These are phyloP conservation scores for Lomentospora prolificans DNA, from an alignment of 2,329 filamentous ascomycete species.

Conservation along the genomic window DNA sequence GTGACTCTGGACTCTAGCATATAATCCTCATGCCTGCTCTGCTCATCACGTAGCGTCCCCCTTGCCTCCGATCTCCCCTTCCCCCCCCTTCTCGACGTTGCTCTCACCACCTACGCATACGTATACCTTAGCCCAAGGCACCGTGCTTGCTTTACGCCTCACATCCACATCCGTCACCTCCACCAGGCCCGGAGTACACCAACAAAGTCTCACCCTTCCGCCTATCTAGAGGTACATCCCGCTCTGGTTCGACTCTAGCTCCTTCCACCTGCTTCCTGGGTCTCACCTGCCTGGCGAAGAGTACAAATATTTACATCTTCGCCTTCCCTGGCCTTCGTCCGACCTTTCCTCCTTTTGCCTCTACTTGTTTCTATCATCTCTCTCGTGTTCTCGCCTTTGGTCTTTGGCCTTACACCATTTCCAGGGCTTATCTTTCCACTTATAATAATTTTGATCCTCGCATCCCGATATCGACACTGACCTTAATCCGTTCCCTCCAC, in stretches of 20 bases:
- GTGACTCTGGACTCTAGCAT: background rate
- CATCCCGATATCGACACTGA: background rate
- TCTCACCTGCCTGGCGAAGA: background rate
- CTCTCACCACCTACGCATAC: background rate
- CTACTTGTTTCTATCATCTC: background rate
- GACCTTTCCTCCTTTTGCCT: background rate
- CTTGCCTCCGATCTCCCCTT: background rate
- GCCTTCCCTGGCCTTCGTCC: background rate
- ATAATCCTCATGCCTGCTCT: background rate
- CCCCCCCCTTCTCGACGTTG: background rate
- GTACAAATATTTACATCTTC: background rate
- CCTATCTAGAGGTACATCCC: background rate
- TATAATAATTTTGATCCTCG: background rate
- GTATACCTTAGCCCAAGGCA: background rate
- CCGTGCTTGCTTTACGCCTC: background rate
- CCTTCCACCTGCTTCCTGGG: conserved; percentile 6
- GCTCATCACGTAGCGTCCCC: background rate
- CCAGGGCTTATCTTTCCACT: background rate
- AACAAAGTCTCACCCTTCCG: background rate
- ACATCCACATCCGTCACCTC: background rate
- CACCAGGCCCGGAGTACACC: background rate
- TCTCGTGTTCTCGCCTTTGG: background rate
- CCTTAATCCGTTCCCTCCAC: background rate
- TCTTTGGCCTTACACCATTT: too few species aligned
- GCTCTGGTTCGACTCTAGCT: conserved; percentile 2